Evolutionary conservation across 805 yeast genomes (phyloP).

Genomic region (Cyberlindnera galapagoensis): DNA sequence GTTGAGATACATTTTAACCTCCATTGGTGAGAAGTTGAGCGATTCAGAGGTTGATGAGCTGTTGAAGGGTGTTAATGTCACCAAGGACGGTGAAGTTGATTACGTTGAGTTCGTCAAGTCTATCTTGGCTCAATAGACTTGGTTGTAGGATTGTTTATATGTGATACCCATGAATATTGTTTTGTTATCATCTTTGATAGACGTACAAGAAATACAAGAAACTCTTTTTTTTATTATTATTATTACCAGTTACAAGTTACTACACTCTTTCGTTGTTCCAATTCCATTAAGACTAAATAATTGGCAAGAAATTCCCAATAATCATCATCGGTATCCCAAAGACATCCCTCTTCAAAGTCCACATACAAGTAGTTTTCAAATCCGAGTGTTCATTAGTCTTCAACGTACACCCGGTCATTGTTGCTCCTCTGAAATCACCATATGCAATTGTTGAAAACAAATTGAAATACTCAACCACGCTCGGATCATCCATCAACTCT

Average conservation of each 20-base stretch:
- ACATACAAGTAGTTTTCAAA: conserved; percentile 73
- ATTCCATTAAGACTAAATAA: no score
- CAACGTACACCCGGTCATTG: conserved; percentile 82
- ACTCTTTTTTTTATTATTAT: no score
- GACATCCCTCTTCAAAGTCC: conserved; percentile 93
- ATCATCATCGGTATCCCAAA: conserved; percentile 98
- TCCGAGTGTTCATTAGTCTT: conserved; percentile 48
- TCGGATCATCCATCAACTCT: conserved; percentile 80
- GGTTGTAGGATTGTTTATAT: no score
- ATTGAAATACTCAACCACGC: conserved; percentile 84
- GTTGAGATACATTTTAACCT: conserved; percentile 87
- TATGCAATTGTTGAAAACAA: conserved; percentile 80
- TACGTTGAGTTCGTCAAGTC: conserved; percentile 93
- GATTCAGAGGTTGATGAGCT: conserved; percentile 94
- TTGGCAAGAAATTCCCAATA: conserved; percentile 87
- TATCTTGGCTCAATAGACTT: conserved; percentile 73
- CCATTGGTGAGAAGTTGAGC: conserved; percentile 88
- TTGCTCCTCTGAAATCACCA: conserved; percentile 83
- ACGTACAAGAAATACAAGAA: no score
- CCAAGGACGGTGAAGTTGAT: conserved; percentile 91
- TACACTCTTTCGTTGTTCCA: no score
- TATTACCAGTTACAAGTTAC: no score
- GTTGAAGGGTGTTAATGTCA: conserved; percentile 89
- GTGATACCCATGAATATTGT: no score
- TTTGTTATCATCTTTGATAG: no score